Base-by-base conservation (phyloP, 2,329 filamentous ascomycete species). In the Emmonsia crescens region DNA sequence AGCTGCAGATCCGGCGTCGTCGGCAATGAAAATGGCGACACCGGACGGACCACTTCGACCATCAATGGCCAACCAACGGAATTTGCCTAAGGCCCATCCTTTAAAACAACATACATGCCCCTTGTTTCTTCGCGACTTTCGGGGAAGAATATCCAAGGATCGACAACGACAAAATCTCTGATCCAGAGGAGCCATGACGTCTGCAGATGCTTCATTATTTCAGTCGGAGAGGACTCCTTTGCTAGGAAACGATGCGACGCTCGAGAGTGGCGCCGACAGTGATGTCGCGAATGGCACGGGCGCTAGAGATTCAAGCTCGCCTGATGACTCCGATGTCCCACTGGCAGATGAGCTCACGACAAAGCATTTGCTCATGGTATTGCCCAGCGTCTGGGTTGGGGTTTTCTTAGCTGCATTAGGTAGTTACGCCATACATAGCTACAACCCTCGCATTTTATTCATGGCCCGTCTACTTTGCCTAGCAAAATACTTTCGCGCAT, bases 381-480 rank as follows among this genome's bases (percentile, higher is more conserved):
- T 83, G 70, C 69, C 74, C 0, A 78, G 77, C 59, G 73, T 82
- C 16, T 84, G 81, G 80, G 64, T 82, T 2, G 79, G 80, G 5
- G 79, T 80, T 1, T 84, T 84, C 65, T 76, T 84, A 46, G 81
- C 82, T 56, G 82, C 82, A 2, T 69, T 84, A n/a, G 80, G 79
- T 80, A n/a, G 80, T 78, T 80, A 66, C 38, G 65, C 57, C 21
- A 62, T 36, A 3, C 8, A 55, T n/a, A n/a, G n/a, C n/a, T n/a
- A 48, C 44, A 5, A 3, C 42, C 46, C n/a, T 16, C 9, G 6
- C 19, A 5, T 27, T 24, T 5, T 5, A 48, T 14, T 12, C 21
- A 10, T n/a, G n/a, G 10, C 8, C 21, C 10, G 3, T 8, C n/a
- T 19, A 40, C 21, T 6, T 24, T 2, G 14, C 14, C 12, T 19